phyloP scores from a whole-genome alignment of 805 yeast species.

The Schizosaccharomyces cryophilus region DNA sequence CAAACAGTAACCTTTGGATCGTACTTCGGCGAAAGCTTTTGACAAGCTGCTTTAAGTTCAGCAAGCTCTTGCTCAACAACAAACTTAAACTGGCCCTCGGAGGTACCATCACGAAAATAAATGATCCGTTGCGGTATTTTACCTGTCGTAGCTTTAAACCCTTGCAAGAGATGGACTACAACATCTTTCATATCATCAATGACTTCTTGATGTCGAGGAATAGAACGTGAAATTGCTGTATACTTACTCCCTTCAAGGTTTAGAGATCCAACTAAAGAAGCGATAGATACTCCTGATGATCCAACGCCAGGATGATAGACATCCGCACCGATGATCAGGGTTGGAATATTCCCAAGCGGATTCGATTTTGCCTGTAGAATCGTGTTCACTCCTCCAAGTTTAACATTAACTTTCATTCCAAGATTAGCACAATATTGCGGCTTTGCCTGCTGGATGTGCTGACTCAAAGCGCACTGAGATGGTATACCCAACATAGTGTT shows the following conservation, averaged over 20 bases:
- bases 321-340: conserved; percentile 12
- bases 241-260: conserved; percentile 6
- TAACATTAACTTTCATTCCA: conserved; percentile 14
- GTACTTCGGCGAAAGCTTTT: conserved; percentile 6
- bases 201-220: conserved; percentile 5
- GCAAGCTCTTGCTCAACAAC: conserved; percentile 14
- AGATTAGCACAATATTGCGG: conserved; percentile 15
- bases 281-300: conserved; percentile 7
- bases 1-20: conserved; percentile 13
- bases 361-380: conserved; percentile 8
- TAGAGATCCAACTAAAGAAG: conserved; percentile 5
- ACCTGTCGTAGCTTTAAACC: conserved; percentile 8
- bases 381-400: conserved; percentile 14
- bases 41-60: conserved; percentile 9
- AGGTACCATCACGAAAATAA: conserved; percentile 16
- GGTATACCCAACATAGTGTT: conserved; percentile 13
- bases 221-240: conserved; percentile 5
- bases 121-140: conserved; percentile 12
- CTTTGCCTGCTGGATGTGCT: conserved; percentile 12
- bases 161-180: conserved; percentile 2
- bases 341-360: conserved; percentile 10
- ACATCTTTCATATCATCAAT: conserved; percentile 3
- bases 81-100: conserved; percentile 14
- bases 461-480: conserved; percentile 13
- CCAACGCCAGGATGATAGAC: conserved; percentile 12